These are phyloP conservation scores for Stagonosporopsis cucurbitacearum DNA, from an alignment of 2,329 filamentous ascomycete genomes.

Conservation along the genomic window DNA sequence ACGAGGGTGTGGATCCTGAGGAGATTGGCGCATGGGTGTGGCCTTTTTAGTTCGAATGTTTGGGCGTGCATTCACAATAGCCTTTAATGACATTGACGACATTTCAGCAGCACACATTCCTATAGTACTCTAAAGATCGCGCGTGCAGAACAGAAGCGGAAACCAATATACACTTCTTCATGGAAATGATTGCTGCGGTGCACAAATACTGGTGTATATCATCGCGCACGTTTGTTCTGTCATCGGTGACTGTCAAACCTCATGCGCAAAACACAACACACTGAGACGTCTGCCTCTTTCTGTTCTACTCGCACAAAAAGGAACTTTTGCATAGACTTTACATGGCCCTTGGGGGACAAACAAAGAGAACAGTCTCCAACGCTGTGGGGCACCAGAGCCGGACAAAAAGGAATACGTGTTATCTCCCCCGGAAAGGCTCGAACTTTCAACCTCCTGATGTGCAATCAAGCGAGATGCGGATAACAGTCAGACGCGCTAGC, in stretches of 20 bases:
- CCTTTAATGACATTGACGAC: slow-evolving; percentile 2
- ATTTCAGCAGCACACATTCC: neutral
- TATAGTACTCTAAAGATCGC: neutral
- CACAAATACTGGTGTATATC: too few species aligned
- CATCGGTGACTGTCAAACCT: too few species aligned
- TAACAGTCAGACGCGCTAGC: slow-evolving; percentile 67
- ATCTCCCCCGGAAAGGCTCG: slow-evolving; percentile 23
- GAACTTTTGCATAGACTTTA: too few species aligned
- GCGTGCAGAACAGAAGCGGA: neutral
- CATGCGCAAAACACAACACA: too few species aligned
- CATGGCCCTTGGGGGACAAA: too few species aligned
- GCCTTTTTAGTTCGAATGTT: slow-evolving; percentile 52
- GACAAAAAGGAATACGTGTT: slow-evolving; percentile 5
- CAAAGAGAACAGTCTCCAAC: too few species aligned
- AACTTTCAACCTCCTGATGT: slow-evolving; percentile 24
- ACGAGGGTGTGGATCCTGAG: slow-evolving; percentile 74
- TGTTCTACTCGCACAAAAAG: too few species aligned
- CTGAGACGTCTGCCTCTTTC: too few species aligned
- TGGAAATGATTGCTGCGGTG: too few species aligned
- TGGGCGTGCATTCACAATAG: neutral
- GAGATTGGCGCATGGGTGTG: slow-evolving; percentile 71
- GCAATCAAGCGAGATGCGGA: slow-evolving; percentile 18
- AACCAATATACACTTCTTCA: too few species aligned
- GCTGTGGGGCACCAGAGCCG: too few species aligned
- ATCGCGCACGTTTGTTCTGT: too few species aligned